Conservation (phyloP, 2,329 filamentous ascomycete genomes). For the Ophiostoma angusticollis region DNA sequence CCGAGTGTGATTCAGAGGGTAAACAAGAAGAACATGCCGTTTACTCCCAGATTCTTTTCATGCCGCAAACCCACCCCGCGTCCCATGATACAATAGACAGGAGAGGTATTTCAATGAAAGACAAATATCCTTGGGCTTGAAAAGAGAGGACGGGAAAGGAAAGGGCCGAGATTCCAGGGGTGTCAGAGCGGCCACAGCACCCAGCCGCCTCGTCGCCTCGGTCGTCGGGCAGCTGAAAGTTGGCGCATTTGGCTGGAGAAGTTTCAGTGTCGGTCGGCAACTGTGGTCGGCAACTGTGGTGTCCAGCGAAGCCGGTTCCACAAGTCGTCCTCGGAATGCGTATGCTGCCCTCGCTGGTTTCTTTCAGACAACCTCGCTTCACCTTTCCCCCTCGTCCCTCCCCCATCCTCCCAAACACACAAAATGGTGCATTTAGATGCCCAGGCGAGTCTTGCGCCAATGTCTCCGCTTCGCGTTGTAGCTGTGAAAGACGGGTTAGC, state of each 20-base stretch:
- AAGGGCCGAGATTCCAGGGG: no score
- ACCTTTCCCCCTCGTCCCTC: conserved; percentile 4
- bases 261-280: no score
- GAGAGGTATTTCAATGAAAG: neutral
- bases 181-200: no score
- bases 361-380: no score
- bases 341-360: no score
- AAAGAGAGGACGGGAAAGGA: no score
- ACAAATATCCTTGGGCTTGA: no score
- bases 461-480: conserved; percentile 99
- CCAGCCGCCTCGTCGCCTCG: no score
- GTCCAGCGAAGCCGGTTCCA: neutral
- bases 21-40: conserved; percentile 5
- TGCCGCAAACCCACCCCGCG: conserved; percentile 1
- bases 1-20: neutral
- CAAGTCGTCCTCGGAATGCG: no score
- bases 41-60: conserved; percentile 6
- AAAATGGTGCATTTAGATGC: conserved; percentile 58
- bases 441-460: conserved; percentile 99
- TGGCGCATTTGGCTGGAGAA: no score
- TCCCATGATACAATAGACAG: neutral
- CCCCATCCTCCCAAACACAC: conserved; percentile 5
- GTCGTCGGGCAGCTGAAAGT: no score
- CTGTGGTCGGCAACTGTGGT: no score
- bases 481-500: conserved; percentile 36